Percentiles rank a stretch among this genome's conserved stretches.
phyloP scores from a whole-genome alignment of 306 rosid genomes.

The Rosa multiflora region DNA sequence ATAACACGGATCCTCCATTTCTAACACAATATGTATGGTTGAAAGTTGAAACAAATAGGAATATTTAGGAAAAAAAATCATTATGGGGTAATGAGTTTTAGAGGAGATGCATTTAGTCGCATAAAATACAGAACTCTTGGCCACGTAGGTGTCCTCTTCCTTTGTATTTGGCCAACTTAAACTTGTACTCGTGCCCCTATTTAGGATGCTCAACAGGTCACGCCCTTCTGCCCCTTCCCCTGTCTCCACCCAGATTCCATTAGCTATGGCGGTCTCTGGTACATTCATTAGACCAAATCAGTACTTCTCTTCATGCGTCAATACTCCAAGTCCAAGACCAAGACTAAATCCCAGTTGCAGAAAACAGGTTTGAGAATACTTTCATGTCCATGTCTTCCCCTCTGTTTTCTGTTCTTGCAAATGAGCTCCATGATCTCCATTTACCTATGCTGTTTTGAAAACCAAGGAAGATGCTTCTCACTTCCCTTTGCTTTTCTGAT shows the following conservation, averaged over 20 bases:
- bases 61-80: neutral
- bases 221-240: neutral
- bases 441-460: neutral
- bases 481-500: neutral
- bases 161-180: slow-evolving; percentile 15
- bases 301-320: slow-evolving; percentile 30
- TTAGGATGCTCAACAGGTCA: neutral
- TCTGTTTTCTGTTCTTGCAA: slow-evolving; percentile 2
- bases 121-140: neutral
- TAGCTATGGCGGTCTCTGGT: slow-evolving; percentile 53
- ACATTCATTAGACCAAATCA: slow-evolving; percentile 40
- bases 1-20: too few relatives aligned
- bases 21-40: too few relatives aligned
- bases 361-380: slow-evolving; percentile 47
- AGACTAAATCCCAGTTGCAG: slow-evolving; percentile 32
- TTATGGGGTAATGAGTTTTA: neutral
- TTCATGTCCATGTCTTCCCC: slow-evolving; percentile 5
- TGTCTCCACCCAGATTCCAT: slow-evolving; percentile 22
- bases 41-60: neutral
- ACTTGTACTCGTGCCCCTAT: slow-evolving; percentile 26
- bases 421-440: slow-evolving; percentile 11
- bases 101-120: neutral
- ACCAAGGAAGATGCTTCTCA: neutral
- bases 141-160: slow-evolving; percentile 11
- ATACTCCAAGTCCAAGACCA: slow-evolving; percentile 31